Conservation (phyloP, 169 alveolate species). For the Cryptosporidium ubiquitum region DNA sequence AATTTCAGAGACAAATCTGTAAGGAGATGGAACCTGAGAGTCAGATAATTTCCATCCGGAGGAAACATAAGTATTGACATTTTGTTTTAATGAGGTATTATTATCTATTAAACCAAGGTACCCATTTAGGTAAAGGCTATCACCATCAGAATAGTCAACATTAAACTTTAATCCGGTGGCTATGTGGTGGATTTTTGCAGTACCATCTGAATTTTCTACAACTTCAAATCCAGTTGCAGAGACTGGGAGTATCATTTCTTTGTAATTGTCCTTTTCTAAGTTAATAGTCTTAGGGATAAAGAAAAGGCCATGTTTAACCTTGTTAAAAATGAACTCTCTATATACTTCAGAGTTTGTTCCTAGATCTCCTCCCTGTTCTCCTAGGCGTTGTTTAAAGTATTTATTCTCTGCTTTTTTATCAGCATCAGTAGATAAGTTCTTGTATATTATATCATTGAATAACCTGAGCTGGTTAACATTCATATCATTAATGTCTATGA, state of each 20-base stretch:
- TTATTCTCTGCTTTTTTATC: slow-evolving; percentile 2
- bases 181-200: background rate
- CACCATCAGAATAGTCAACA: slow-evolving; percentile 4
- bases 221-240: slow-evolving; percentile 57
- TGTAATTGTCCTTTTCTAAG: background rate
- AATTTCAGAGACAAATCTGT: background rate
- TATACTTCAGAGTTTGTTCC: slow-evolving; percentile 31
- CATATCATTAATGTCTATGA: background rate
- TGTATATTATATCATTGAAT: background rate
- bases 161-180: slow-evolving; percentile 3
- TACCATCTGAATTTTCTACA: background rate
- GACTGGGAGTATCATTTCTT: slow-evolving; percentile 20
- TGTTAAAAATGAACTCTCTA: background rate
- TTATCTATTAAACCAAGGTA: background rate
- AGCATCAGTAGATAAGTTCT: background rate
- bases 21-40: slow-evolving; percentile 33
- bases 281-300: slow-evolving; percentile 31
- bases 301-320: background rate
- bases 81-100: background rate
- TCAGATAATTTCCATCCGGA: background rate
- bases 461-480: background rate
- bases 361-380: slow-evolving; percentile 42
- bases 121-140: slow-evolving; percentile 2
- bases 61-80: background rate
- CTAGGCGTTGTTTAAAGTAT: slow-evolving; percentile 8